These are phyloP conservation scores for Periconia sp. DNA, from an alignment of 2,329 filamentous ascomycete species.

Conservation along the genomic window DNA sequence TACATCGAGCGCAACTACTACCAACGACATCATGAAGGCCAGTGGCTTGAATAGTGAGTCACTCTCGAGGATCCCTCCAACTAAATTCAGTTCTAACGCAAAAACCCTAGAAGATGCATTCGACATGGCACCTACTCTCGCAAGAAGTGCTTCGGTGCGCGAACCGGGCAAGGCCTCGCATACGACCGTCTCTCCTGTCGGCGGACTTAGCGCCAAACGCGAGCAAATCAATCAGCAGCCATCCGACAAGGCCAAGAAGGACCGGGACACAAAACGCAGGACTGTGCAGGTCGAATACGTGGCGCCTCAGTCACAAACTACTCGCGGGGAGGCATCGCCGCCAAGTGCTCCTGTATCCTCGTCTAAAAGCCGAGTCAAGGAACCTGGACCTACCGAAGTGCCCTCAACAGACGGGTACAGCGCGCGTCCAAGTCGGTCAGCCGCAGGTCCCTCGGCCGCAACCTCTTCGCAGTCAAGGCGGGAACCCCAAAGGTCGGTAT, in stretches of 20 bases:
- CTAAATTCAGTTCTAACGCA: slow-evolving; percentile 10
- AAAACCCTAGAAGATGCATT: slow-evolving; percentile 50
- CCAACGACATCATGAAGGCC: slow-evolving; percentile 80
- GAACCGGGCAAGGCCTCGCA: slow-evolving; percentile 71
- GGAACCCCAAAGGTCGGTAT: slow-evolving; percentile 55
- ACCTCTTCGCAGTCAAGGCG: slow-evolving; percentile 40
- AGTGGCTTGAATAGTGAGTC: slow-evolving; percentile 63
- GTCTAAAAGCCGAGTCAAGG: slow-evolving; percentile 57
- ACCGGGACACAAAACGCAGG: slow-evolving; percentile 83
- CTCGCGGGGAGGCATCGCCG: slow-evolving; percentile 62
- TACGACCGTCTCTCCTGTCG: slow-evolving; percentile 49
- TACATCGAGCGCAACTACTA: slow-evolving; percentile 89
- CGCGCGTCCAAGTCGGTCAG: slow-evolving; percentile 22
- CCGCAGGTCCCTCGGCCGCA: slow-evolving; percentile 16
- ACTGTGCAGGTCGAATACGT: slow-evolving; percentile 99
- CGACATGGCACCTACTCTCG: slow-evolving; percentile 66
- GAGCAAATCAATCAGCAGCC: slow-evolving; percentile 72
- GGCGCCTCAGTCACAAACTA: slow-evolving; percentile 82
- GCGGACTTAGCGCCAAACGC: slow-evolving; percentile 71
- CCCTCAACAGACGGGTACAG: slow-evolving; percentile 40
- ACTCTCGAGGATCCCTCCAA: slow-evolving; percentile 2
- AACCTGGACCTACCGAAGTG: slow-evolving; percentile 55
- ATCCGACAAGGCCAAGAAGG: slow-evolving; percentile 63
- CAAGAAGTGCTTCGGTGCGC: slow-evolving; percentile 89
- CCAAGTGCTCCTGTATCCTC: slow-evolving; percentile 34